phyloP scores from a whole-genome alignment of 495 filamentous ascomycete species.

The Diplogelasinospora grovesii region DNA sequence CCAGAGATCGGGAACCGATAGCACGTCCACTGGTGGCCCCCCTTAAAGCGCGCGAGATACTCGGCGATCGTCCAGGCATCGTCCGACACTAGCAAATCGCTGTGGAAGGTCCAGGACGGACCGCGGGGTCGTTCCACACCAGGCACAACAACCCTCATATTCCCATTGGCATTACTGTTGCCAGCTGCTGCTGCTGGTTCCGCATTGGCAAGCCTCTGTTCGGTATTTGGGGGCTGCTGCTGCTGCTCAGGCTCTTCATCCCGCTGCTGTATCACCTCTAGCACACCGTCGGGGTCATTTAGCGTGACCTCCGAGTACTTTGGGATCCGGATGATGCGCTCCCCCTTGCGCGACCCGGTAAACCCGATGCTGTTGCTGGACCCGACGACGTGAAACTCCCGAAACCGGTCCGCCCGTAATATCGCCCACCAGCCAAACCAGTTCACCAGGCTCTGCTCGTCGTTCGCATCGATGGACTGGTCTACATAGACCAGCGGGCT shows the following conservation, averaged over 20 bases:
- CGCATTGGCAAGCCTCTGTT: too few species aligned
- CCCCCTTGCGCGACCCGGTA: slow-evolving; percentile 17
- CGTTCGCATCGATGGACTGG: slow-evolving; percentile 40
- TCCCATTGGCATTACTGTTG: too few species aligned
- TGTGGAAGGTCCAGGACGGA: too few species aligned
- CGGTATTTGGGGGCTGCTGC: too few species aligned
- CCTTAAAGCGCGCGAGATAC: too few species aligned
- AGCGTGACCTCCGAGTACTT: slow-evolving; percentile 31
- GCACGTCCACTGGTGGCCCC: too few species aligned
- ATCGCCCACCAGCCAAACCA: slow-evolving; percentile 51
- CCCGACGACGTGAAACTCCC: slow-evolving; percentile 42
- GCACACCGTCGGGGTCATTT: slow-evolving; percentile 33
- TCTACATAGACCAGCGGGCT: slow-evolving; percentile 37
- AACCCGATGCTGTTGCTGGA: slow-evolving; percentile 21
- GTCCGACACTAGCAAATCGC: too few species aligned
- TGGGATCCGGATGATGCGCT: slow-evolving; percentile 31
- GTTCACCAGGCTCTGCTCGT: slow-evolving; percentile 47
- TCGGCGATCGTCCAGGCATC: too few species aligned
- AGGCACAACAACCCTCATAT: too few species aligned
- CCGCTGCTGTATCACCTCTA: slow-evolving; percentile 15
- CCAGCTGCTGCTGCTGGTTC: too few species aligned
- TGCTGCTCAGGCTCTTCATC: slow-evolving; percentile 1
- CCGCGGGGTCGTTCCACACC: too few species aligned
- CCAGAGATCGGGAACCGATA: too few species aligned
- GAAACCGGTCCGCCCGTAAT: slow-evolving; percentile 37